Evolutionary conservation across 1,284 basidiomycete species (phyloP).

Genomic region (Ustilago trichophora): DNA sequence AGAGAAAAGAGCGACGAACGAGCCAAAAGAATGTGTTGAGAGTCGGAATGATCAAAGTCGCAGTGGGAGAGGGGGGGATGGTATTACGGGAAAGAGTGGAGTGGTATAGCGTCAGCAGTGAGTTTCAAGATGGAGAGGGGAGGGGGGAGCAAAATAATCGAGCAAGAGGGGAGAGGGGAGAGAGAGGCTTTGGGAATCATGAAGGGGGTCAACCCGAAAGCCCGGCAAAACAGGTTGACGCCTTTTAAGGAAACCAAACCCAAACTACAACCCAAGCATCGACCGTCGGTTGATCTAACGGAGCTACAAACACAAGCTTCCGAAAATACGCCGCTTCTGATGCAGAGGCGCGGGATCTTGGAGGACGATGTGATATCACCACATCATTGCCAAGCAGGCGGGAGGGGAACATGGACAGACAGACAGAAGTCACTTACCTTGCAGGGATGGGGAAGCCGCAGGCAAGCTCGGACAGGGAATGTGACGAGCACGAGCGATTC

Average conservation of each 20-base stretch:
- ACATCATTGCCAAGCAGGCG: too few species aligned
- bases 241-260: constrained; percentile 31
- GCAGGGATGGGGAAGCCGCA: constrained; percentile 17
- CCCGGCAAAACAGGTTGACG: not conserved
- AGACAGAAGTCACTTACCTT: constrained; percentile 18
- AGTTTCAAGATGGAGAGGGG: constrained; percentile 1
- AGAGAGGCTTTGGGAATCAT: constrained; percentile 20
- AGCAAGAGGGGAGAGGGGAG: constrained; percentile 1
- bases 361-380: too few species aligned
- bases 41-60: constrained; percentile 6
- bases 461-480: constrained; percentile 27
- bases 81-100: constrained; percentile 4
- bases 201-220: not conserved
- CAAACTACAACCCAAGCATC: not conserved
- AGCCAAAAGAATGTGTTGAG: constrained; percentile 18
- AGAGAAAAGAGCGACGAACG: not conserved
- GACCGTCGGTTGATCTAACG: constrained; percentile 7
- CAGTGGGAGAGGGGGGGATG: not conserved
- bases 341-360: too few species aligned
- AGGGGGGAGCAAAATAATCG: constrained; percentile 1
- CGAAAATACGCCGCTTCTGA: not conserved
- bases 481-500: constrained; percentile 23
- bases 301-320: not conserved
- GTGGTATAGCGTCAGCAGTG: constrained; percentile 11
- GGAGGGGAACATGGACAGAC: too few species aligned